Base-by-base conservation (phyloP, 2,329 filamentous ascomycete species). In the Triangularia verruculosa region DNA sequence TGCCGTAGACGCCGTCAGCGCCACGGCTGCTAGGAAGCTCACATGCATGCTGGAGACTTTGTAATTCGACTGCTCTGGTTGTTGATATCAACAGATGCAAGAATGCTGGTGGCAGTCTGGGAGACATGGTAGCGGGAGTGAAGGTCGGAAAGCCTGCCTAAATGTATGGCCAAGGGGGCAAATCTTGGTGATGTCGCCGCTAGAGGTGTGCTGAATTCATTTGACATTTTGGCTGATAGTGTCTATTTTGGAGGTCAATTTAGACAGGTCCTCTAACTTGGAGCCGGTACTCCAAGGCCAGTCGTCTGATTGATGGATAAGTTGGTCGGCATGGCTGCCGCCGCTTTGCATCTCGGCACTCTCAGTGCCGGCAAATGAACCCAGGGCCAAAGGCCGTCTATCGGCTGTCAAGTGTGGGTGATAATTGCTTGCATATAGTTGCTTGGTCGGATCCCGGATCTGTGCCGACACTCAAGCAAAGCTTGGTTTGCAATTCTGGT, bases 1-100 rank as follows among this genome's bases (percentile, higher is more conserved):
- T 4, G 57, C 62, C 4, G 62, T 51, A 3, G 61, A 58, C 47
- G 58, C 64, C 15, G 56, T 55, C 0, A 67, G 65, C 52, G 65
- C 63, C 61, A 65, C 39, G 15, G 57, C 47, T 24, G 57, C 51
- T 12, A 63, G 25, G 1, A 51, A 43, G 8, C 15, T 24, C 39
- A 20, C 55, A 24, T 62, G 61, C 65, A 67, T 67, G 8, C 34
- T 55, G 54, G 54, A 27, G 30, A 28, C 39, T 54, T 34, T 8
- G n/a, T n/a, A 13, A 20, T 17, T 34, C 8, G 7, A 4, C 22
- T 24, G 17, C 3, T 47, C 12, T 13, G 15, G n/a, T 30, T 56
- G 53, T 56, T 17, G 17, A 28, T 56, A 2, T 27, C 25, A 56
- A 28, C 25, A 17, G 12, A 2, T 25, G 20, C 25, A 8, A 56